Conservation (phyloP, 805 yeast genomes). For the Metschnikowia sp. region DNA sequence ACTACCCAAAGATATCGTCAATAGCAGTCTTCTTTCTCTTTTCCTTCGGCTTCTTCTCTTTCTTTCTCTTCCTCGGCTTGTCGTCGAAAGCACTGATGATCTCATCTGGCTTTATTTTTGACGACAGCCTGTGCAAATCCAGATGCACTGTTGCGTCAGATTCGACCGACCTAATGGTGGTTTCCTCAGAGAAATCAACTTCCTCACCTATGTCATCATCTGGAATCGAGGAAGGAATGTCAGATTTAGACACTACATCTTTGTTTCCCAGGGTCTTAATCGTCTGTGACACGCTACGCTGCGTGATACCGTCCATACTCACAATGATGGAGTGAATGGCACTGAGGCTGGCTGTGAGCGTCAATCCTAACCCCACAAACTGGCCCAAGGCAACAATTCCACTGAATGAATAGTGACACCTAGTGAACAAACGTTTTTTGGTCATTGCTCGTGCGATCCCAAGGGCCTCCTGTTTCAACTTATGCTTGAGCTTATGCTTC, state of each 20-base stretch:
- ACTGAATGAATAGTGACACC: constrained; percentile 59
- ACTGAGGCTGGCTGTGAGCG: constrained; percentile 56
- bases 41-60: constrained; percentile 13
- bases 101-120: constrained; percentile 18
- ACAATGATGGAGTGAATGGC: constrained; percentile 32
- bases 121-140: constrained; percentile 10
- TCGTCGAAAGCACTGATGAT: constrained; percentile 8
- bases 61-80: constrained; percentile 11
- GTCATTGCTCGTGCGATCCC: constrained; percentile 27
- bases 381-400: constrained; percentile 72
- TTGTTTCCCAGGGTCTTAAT: too few relatives aligned
- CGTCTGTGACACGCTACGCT: too few relatives aligned
- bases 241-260: not conserved
- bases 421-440: constrained; percentile 36
- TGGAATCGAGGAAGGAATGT: not conserved
- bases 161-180: not conserved
- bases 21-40: constrained; percentile 51
- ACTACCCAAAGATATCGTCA: constrained; percentile 69
- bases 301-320: constrained; percentile 1
- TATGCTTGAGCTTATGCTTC: constrained; percentile 12
- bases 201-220: constrained; percentile 18
- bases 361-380: constrained; percentile 69
- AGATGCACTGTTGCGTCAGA: not conserved
- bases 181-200: constrained; percentile 1
- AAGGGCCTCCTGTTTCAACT: constrained; percentile 13